These are phyloP conservation scores for Sporobolomyces phaffii DNA, from an alignment of 768 basidiomycete genomes.

Conservation along the genomic window DNA sequence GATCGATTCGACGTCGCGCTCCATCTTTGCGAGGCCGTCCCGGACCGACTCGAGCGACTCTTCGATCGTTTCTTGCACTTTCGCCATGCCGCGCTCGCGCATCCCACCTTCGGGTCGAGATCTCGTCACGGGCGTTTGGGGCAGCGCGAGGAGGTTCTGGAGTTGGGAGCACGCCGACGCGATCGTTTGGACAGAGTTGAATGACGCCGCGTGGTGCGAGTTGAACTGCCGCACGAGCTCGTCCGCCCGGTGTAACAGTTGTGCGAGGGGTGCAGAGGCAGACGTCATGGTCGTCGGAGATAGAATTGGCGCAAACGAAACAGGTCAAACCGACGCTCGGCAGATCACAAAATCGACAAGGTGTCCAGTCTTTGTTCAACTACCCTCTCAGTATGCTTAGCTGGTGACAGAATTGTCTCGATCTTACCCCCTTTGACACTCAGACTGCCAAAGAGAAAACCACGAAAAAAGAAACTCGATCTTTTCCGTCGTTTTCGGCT, in stretches of 20 bases:
- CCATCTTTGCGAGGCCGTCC: conserved; percentile 36
- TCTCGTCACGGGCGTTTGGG: conserved; percentile 23
- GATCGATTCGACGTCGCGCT: conserved; percentile 31
- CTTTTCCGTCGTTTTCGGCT: too few species aligned
- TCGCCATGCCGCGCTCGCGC: conserved; percentile 30
- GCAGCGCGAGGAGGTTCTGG: conserved; percentile 29
- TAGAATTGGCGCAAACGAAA: neutral
- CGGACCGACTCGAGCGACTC: conserved; percentile 24
- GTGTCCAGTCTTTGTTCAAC: too few species aligned
- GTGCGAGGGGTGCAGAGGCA: conserved; percentile 5
- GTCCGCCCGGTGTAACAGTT: conserved; percentile 35
- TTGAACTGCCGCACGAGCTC: conserved; percentile 28
- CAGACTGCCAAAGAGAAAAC: too few species aligned
- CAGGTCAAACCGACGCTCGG: too few species aligned
- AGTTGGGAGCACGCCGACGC: conserved; percentile 22
- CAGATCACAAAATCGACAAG: too few species aligned
- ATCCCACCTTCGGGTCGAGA: conserved; percentile 32
- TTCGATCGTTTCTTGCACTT: conserved; percentile 36
- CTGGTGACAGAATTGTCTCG: too few species aligned
- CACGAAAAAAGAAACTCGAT: too few species aligned
- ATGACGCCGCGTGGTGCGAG: conserved; percentile 24
- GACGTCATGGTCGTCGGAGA: neutral
- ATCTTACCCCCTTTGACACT: too few species aligned
- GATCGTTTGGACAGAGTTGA: conserved; percentile 22
- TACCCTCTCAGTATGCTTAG: too few species aligned